Base-by-base conservation (phyloP, 129 eudicot species). In the Centrapalus pauciflorus region DNA sequence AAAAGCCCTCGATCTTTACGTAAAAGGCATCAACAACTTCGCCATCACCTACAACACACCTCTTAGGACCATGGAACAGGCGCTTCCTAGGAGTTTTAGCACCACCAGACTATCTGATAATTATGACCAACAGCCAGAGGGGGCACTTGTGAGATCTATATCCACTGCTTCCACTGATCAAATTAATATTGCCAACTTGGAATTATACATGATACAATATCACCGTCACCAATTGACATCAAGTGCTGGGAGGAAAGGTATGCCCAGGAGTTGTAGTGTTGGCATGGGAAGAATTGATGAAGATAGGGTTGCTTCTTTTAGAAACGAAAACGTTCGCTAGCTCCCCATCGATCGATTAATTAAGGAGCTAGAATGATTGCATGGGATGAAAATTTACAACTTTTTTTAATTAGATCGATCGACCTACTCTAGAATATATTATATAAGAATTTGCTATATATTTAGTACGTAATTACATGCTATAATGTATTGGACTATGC, bases 251-350 rank as follows among this genome's bases (percentile, higher is more conserved):
- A 70, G 27, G 32, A 71, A 60, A 71, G 60, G 67, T 14, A 17
- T 58, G 75, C 37, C 48, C 0, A 71, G 26, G 33, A 71, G 67
- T 45, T 59, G 40, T 3, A 20, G 34, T 30, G 76, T 58, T 59
- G 68, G 67, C 19, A 45, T 71, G 68, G 59, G 46, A 11, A 70
- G n/a, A 21, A 70, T 70, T 1, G 61, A 70, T 23, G 76, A 70
- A 59, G 61, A 70, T n/a, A 45, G 32, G 17, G 76, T 24, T 59
- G 58, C 49, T 59, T 58, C 76, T 8, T 70, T 70, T 5, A 59
- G 58, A 34, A 17, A 45, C 1, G 68, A 58, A 11, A 23, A 45
- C 6, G 13, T 49, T 19, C 13, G 14, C 27, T 28, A 10, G 11
- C 45, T 17, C 2, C 5, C 21, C n/a, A 9, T 68, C 51, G 37